Evolutionary conservation across 2,329 filamentous ascomycete genomes (phyloP), one percentile per base, ranked within the genome.

Genomic region (Claviceps digitariae): DNA sequence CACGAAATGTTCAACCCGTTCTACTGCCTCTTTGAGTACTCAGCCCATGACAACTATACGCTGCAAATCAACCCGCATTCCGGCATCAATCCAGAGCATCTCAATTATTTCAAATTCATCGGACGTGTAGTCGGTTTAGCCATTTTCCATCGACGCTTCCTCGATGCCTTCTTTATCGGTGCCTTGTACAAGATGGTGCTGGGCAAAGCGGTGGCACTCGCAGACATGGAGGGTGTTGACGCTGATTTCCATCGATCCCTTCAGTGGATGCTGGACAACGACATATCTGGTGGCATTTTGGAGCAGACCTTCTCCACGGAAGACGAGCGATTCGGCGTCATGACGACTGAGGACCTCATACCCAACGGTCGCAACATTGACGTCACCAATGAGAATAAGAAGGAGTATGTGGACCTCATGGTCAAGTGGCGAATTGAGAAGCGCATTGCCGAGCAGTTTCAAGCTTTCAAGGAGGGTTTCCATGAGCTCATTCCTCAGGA

Each of bases 1-100:
- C 93, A 98, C 72, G 93, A 98, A 75, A 98, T 98, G 93, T 98
- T 98, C 75, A 98, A 98, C 70, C 93, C 93, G 34, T 98, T 98
- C 74, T 98, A 98, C 75, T 98, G 93, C 69, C 78, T 98, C 52
- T 98, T 98, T 75, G 93, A 98, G 73, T 98, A 98, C 71, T 97
- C 93, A 27, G 93, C 93, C 41, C 93, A 98, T 75, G 93, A 98
- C 81, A 98, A 98, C 74, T 98, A 98, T 74, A 98, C 93, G 31
- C 85, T 98, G 53, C 93, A 98, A 72, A 98, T 98, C 75, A 98
- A 98, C 74, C 93, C 93, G 47, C 93, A 98, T 70, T 98, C 93
- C 21, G 93, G 93, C 59, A 97, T 98, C 72, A 98, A 98, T 71
- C 93, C 93, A 1, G 93, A 98, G 72, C 93, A 98, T 81, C 76